Percentiles rank a stretch among this genome's conserved stretches.
Evolutionary conservation across 768 basidiomycete species (phyloP).

Genomic region (Russula lepida): DNA sequence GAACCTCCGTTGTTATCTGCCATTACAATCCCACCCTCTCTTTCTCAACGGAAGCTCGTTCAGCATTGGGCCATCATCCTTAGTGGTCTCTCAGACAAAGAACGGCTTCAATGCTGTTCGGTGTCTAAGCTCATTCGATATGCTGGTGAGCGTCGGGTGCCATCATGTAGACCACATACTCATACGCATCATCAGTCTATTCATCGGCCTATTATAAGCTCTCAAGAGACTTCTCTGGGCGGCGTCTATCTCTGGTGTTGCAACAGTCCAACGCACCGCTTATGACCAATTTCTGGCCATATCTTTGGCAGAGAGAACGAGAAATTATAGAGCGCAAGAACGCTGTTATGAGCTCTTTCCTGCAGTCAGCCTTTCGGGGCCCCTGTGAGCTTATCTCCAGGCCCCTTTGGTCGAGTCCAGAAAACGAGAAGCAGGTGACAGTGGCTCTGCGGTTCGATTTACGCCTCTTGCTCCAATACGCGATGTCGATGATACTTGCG

Average conservation of each 20-base stretch:
- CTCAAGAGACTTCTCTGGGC: slow-evolving; percentile 39
- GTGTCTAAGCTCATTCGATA: slow-evolving; percentile 58
- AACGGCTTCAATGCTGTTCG: slow-evolving; percentile 38
- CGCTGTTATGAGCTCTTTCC: slow-evolving; percentile 43
- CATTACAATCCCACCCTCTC: slow-evolving; percentile 49
- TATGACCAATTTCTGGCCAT: slow-evolving; percentile 67
- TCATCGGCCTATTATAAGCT: slow-evolving; percentile 51
- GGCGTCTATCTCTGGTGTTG: slow-evolving; percentile 36
- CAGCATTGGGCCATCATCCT: slow-evolving; percentile 46
- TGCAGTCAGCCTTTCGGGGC: slow-evolving; percentile 34
- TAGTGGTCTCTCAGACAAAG: slow-evolving; percentile 36
- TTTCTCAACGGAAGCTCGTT: slow-evolving; percentile 51
- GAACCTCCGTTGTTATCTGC: slow-evolving; percentile 27
- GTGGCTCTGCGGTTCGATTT: slow-evolving; percentile 47
- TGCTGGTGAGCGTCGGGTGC: slow-evolving; percentile 38
- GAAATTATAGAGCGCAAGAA: slow-evolving; percentile 35
- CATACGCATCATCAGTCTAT: slow-evolving; percentile 40
- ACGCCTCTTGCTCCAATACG: neutral
- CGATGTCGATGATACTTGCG: neutral
- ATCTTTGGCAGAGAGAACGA: slow-evolving; percentile 42
- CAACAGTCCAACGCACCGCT: slow-evolving; percentile 28
- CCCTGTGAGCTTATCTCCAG: slow-evolving; percentile 31
- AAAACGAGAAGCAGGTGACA: slow-evolving; percentile 46
- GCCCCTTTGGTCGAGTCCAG: slow-evolving; percentile 51
- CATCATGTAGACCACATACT: neutral